Percentiles rank a stretch among this genome's conserved stretches.
Conservation (phyloP, 2,329 filamentous ascomycete genomes). For the Pseudogymnoascus sp. region DNA sequence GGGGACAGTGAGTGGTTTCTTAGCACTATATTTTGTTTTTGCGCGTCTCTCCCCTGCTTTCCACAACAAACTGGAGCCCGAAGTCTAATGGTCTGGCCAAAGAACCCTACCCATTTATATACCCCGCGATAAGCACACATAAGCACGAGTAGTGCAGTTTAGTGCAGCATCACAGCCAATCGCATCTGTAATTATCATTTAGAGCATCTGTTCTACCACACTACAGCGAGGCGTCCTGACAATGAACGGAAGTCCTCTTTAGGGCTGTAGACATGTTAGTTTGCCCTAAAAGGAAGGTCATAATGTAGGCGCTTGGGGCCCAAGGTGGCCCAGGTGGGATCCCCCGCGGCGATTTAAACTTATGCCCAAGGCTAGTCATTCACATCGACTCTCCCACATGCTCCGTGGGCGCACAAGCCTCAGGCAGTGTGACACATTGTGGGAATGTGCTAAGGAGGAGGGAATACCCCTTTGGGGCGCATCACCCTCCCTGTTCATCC, state of each 20-base stretch:
- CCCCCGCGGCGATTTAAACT: neutral
- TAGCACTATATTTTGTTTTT: neutral
- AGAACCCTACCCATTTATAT: neutral
- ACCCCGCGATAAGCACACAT: neutral
- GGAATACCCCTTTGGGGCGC: neutral
- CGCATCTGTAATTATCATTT: neutral
- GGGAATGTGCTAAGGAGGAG: neutral
- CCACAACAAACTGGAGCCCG: neutral
- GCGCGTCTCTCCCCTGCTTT: neutral
- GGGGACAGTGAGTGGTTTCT: neutral
- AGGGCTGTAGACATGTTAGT: neutral
- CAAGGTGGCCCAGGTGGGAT: neutral
- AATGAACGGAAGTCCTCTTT: neutral
- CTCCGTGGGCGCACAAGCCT: neutral
- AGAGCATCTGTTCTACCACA: neutral
- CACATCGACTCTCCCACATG: neutral
- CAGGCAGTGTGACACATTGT: neutral
- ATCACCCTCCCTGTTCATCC: neutral
- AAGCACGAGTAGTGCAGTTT: neutral
- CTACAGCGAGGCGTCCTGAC: neutral
- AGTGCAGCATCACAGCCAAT: neutral
- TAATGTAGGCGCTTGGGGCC: neutral
- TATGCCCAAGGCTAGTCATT: neutral
- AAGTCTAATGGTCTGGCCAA: neutral
- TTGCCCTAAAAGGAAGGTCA: neutral